Percentiles rank a stretch among this genome's conserved stretches.
These are phyloP conservation scores for Aspergillus sp. DNA, from an alignment of 2,329 filamentous ascomycete genomes.

Conservation along the genomic window DNA sequence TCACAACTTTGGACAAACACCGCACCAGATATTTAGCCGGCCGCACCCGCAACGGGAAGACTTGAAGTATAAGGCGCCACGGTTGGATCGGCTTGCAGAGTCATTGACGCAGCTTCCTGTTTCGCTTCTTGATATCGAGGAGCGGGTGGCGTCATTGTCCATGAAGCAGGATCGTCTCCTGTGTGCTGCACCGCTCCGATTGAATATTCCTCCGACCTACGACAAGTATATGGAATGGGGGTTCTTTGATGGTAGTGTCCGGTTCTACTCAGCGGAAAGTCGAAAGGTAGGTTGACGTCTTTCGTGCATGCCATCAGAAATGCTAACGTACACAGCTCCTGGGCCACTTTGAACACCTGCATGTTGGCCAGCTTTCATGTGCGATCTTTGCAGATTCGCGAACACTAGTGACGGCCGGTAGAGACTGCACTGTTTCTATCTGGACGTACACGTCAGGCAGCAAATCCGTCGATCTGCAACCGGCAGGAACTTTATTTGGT, in stretches of 20 bases:
- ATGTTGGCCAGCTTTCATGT: slow-evolving; percentile 80
- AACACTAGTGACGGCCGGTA: slow-evolving; percentile 83
- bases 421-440: slow-evolving; percentile 84
- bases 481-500: slow-evolving; percentile 76
- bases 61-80: slow-evolving; percentile 54
- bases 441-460: slow-evolving; percentile 62
- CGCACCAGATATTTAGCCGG: slow-evolving; percentile 83
- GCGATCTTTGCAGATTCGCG: slow-evolving; percentile 82
- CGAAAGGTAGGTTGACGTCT: slow-evolving; percentile 51
- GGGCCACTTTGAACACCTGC: slow-evolving; percentile 87
- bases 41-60: slow-evolving; percentile 73
- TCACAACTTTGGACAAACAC: slow-evolving; percentile 97
- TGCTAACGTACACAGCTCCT: slow-evolving; percentile 45
- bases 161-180: slow-evolving; percentile 74
- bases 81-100: slow-evolving; percentile 71
- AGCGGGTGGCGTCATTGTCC: slow-evolving; percentile 72
- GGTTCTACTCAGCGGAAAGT: slow-evolving; percentile 80
- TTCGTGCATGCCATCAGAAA: neutral
- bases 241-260: slow-evolving; percentile 83
- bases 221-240: slow-evolving; percentile 96
- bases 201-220: slow-evolving; percentile 78
- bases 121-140: slow-evolving; percentile 68
- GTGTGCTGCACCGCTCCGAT: slow-evolving; percentile 72
- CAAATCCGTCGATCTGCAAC: slow-evolving; percentile 71
- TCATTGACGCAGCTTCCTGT: slow-evolving; percentile 71